These are phyloP conservation scores for Trichosporon coremiiforme DNA, from an alignment of 1,284 basidiomycete species.

Conservation along the genomic window DNA sequence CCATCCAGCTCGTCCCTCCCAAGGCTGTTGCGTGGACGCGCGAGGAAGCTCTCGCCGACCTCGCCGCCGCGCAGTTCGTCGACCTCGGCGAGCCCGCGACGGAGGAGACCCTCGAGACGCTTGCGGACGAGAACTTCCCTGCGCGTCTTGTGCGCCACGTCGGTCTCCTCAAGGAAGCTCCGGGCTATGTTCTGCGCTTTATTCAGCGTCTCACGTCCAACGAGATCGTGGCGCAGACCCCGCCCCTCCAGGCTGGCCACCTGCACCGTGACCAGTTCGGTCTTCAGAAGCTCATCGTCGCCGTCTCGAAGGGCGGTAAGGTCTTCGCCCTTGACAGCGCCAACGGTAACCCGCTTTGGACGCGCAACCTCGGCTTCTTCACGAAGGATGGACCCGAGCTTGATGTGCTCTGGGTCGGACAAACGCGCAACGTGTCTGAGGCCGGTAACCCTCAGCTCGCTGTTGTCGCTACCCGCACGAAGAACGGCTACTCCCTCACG, in stretches of 20 bases:
- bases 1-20: constrained; percentile 74
- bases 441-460: constrained; percentile 46
- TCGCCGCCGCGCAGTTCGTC: constrained; percentile 69
- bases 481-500: constrained; percentile 52
- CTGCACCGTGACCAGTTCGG: constrained; percentile 78
- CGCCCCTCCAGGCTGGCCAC: constrained; percentile 48
- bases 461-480: constrained; percentile 41
- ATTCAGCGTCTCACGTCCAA: constrained; percentile 73
- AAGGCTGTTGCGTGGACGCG: constrained; percentile 71
- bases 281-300: constrained; percentile 80
- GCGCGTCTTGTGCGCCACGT: constrained; percentile 66
- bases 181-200: constrained; percentile 70
- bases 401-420: constrained; percentile 41
- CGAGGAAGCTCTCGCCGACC: constrained; percentile 76
- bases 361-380: constrained; percentile 60
- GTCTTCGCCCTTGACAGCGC: constrained; percentile 79
- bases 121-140: constrained; percentile 64
- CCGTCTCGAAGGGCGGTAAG: constrained; percentile 72
- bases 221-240: constrained; percentile 58
- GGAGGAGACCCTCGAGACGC: constrained; percentile 56
- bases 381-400: constrained; percentile 42
- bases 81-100: constrained; percentile 73
- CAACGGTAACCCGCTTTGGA: constrained; percentile 76
- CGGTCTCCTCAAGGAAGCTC: constrained; percentile 65
- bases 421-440: constrained; percentile 45